phyloP scores from a whole-genome alignment of 1,284 basidiomycete species.

The Pseudozyma pruni region DNA sequence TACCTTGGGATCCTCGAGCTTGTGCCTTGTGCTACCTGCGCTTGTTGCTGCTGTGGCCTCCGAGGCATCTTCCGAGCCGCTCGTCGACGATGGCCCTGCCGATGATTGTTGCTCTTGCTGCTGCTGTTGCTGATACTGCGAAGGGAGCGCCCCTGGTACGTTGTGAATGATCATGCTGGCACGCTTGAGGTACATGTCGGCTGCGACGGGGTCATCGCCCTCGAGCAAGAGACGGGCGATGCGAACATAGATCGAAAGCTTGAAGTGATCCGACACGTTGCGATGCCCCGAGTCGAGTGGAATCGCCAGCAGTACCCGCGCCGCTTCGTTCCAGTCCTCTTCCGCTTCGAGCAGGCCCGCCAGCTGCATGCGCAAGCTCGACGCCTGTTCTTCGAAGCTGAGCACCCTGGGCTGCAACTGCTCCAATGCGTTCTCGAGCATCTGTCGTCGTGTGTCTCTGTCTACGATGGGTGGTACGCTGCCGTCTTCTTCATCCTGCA shows the following conservation, averaged over 20 bases:
- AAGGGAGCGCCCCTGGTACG: constrained; percentile 51
- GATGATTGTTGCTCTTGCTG: constrained; percentile 13
- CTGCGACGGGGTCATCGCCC: constrained; percentile 91
- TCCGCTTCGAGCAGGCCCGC: constrained; percentile 87
- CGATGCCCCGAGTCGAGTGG: constrained; percentile 89
- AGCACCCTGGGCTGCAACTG: constrained; percentile 79
- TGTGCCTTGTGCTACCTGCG: constrained; percentile 6
- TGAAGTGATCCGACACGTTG: constrained; percentile 81
- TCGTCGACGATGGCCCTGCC: background rate
- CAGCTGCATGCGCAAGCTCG: constrained; percentile 82
- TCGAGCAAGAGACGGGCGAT: constrained; percentile 94
- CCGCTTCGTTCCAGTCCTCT: constrained; percentile 92
- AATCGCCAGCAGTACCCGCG: constrained; percentile 87
- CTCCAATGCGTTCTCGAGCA: constrained; percentile 79
- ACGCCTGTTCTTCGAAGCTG: constrained; percentile 93
- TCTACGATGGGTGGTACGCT: constrained; percentile 44
- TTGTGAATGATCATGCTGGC: constrained; percentile 86
- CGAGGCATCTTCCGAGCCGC: background rate
- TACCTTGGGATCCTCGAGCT: constrained; percentile 40
- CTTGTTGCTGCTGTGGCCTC: constrained; percentile 2
- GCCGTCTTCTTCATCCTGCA: constrained; percentile 29
- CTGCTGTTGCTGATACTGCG: constrained; percentile 24
- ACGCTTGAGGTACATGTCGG: constrained; percentile 94
- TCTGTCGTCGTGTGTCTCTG: constrained; percentile 64
- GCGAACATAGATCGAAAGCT: constrained; percentile 88